phyloP scores from a whole-genome alignment of 768 basidiomycete genomes.

The Megacollybia marginata region DNA sequence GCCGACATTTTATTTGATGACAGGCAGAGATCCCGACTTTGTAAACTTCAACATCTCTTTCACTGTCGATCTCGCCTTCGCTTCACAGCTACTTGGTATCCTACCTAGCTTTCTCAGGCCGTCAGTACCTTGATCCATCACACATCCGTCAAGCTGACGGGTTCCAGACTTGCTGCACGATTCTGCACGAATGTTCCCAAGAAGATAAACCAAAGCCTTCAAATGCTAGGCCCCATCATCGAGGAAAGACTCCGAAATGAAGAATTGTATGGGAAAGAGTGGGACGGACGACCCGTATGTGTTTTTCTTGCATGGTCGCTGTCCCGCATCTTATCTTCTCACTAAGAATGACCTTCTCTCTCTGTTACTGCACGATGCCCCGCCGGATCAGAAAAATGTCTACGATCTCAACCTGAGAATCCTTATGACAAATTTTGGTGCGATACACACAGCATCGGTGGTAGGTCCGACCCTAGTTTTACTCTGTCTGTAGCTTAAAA shows the following conservation, averaged over 20 bases:
- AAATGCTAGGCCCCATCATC: conserved; percentile 22
- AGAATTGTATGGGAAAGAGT: conserved; percentile 13
- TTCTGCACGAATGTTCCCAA: not conserved
- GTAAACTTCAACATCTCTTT: conserved; percentile 11
- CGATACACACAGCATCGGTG: not conserved
- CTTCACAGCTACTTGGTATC: conserved; percentile 19
- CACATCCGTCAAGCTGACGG: not conserved
- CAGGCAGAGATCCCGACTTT: conserved; percentile 3
- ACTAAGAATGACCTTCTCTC: not conserved
- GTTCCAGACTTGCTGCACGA: not conserved
- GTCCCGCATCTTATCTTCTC: not conserved
- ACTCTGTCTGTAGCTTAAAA: not conserved
- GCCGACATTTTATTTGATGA: not conserved
- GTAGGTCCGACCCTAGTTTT: not conserved
- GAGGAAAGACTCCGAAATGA: conserved; percentile 23
- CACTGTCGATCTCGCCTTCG: conserved; percentile 23
- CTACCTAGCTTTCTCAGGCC: conserved; percentile 32
- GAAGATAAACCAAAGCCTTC: conserved; percentile 9
- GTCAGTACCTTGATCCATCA: conserved; percentile 16
- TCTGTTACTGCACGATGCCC: not conserved
- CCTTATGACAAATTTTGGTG: not conserved
- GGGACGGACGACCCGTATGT: conserved; percentile 25
- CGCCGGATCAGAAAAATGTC: not conserved
- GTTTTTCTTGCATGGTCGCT: not conserved
- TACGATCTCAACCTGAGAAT: not conserved